A percentile compares a stretch with the other conserved stretches of the same genome.
Evolutionary conservation across 129 eudicot species (phyloP).

Genomic region (Heracleum sosnowskyi): DNA sequence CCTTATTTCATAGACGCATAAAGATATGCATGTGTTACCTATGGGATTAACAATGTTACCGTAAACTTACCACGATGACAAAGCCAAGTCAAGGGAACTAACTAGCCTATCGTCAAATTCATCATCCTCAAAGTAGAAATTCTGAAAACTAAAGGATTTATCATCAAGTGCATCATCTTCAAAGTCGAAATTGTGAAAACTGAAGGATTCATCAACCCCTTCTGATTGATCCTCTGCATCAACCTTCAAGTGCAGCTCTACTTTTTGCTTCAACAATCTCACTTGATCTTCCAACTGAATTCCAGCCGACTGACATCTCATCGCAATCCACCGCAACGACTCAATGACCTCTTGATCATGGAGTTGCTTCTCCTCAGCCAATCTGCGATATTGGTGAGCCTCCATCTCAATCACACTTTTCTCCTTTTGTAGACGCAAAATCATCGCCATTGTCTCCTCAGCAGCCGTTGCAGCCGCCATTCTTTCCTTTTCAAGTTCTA

Average conservation of each 20-base stretch:
- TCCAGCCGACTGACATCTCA: conserved; percentile 62
- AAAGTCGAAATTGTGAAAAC: background rate
- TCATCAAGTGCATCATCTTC: conserved; percentile 20
- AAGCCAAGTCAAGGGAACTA: conserved; percentile 61
- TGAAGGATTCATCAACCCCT: conserved; percentile 1
- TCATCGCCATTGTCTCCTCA: conserved; percentile 91
- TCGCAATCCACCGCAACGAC: conserved; percentile 70
- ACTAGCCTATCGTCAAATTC: conserved; percentile 22
- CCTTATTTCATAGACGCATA: background rate
- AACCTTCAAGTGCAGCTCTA: conserved; percentile 31
- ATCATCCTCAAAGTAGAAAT: conserved; percentile 8
- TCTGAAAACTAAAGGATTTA: background rate
- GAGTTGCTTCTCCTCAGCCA: conserved; percentile 62
- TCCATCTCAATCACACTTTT: conserved; percentile 65
- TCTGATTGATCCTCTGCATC: conserved; percentile 37
- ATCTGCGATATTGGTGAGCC: conserved; percentile 46
- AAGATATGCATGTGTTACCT: background rate
- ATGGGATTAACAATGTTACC: background rate
- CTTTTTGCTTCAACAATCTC: conserved; percentile 39
- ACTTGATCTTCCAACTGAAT: conserved; percentile 50
- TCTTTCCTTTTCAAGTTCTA: conserved; percentile 76
- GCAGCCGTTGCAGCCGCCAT: conserved; percentile 71
- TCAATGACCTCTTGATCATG: conserved; percentile 83
- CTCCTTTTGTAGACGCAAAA: conserved; percentile 78
- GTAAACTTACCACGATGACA: conserved; percentile 36